Evolutionary conservation across 495 filamentous ascomycete species (phyloP).

Genomic region (Xylaria grammica): DNA sequence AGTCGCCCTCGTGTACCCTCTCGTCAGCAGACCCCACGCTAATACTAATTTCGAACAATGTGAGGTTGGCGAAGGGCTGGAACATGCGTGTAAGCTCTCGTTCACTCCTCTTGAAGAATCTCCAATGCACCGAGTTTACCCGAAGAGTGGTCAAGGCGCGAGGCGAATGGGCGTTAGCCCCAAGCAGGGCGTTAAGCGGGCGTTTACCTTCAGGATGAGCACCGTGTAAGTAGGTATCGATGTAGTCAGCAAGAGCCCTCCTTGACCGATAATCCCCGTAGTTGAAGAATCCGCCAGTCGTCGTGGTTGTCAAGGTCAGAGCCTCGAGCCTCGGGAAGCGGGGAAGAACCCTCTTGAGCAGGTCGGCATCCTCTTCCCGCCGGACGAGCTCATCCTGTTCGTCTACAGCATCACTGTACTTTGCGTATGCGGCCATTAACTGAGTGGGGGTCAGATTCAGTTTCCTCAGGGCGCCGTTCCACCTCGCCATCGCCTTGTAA

Average conservation of each 20-base stretch:
- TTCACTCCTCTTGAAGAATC: constrained; percentile 14
- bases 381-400: background rate
- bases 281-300: constrained; percentile 4
- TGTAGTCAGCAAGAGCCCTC: constrained; percentile 1
- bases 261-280: background rate
- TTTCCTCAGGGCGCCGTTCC: constrained; percentile 6
- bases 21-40: constrained; percentile 4
- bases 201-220: constrained; percentile 19
- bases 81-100: constrained; percentile 16
- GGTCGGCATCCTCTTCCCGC: background rate
- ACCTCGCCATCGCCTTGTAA: constrained; percentile 4
- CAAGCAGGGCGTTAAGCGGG: constrained; percentile 8
- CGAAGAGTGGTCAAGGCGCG: background rate
- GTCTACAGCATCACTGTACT: constrained; percentile 4
- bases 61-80: constrained; percentile 20
- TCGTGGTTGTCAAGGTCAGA: constrained; percentile 14
- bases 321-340: constrained; percentile 10
- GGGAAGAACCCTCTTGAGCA: constrained; percentile 18
- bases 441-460: constrained; percentile 1
- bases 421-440: constrained; percentile 3
- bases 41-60: constrained; percentile 12
- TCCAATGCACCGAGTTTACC: constrained; percentile 2
- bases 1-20: constrained; percentile 11
- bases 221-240: background rate
- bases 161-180: constrained; percentile 10